Conservation (phyloP, 1,284 basidiomycete genomes). For the Marasmius sp. region DNA sequence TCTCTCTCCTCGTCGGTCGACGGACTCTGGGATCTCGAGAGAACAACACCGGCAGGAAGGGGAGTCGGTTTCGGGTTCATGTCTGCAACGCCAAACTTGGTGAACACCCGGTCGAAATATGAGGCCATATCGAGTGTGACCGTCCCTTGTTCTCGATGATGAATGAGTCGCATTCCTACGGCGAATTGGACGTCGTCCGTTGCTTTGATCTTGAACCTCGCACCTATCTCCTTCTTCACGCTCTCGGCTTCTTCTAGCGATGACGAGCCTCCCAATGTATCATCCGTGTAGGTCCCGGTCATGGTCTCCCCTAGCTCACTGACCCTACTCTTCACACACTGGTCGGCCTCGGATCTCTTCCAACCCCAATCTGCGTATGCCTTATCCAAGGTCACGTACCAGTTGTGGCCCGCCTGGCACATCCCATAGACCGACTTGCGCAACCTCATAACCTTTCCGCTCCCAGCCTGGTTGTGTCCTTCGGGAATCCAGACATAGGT, state of each 20-base stretch:
- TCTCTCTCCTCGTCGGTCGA: conserved; percentile 12
- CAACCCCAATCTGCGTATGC: no score
- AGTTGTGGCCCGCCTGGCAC: no score
- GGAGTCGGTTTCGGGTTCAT: conserved; percentile 19
- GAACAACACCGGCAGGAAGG: conserved; percentile 16
- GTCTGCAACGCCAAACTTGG: conserved; percentile 19
- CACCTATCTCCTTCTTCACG: neutral
- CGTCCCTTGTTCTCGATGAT: conserved; percentile 10
- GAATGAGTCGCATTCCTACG: conserved; percentile 17
- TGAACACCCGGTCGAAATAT: conserved; percentile 22
- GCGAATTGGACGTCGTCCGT: conserved; percentile 13
- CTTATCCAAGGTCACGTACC: no score
- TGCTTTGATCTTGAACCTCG: conserved; percentile 5
- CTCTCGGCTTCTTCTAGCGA: neutral
- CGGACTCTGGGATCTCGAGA: conserved; percentile 14
- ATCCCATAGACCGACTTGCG: no score
- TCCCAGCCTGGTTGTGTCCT: no score
- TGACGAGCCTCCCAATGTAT: no score
- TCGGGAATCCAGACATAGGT: no score
- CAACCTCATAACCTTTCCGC: no score
- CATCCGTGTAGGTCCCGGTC: no score
- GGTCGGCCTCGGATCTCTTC: no score
- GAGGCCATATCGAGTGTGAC: conserved; percentile 21
- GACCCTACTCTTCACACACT: no score
- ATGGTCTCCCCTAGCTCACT: no score